These are phyloP conservation scores for Pestalotiopsis sp. DNA, from an alignment of 2,329 filamentous ascomycete species.

Conservation along the genomic window DNA sequence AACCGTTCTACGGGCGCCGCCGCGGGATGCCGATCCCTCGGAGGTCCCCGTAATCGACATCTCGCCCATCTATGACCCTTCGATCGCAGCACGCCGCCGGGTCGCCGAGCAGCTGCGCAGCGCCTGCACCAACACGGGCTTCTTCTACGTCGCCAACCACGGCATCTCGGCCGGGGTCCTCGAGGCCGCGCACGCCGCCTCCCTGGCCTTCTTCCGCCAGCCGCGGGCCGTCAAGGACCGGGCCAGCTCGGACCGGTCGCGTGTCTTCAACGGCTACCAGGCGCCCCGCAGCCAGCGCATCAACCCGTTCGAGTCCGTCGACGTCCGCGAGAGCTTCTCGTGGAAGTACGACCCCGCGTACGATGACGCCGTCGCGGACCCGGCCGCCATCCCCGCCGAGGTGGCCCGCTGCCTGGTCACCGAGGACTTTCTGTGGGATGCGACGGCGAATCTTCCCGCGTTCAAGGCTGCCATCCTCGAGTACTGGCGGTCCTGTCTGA, in stretches of 20 bases:
- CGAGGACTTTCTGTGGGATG: slow-evolving; percentile 29
- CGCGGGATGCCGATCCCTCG: slow-evolving; percentile 24
- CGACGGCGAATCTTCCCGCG: slow-evolving; percentile 30
- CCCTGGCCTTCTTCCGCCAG: slow-evolving; percentile 28
- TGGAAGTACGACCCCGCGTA: slow-evolving; percentile 35
- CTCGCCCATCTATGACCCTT: slow-evolving; percentile 38
- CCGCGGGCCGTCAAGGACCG: slow-evolving; percentile 23
- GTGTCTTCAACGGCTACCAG: slow-evolving; percentile 42
- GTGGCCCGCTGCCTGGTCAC: not conserved
- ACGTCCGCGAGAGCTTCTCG: slow-evolving; percentile 37
- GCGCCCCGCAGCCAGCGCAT: slow-evolving; percentile 31
- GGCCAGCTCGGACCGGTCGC: slow-evolving; percentile 38
- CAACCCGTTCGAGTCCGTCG: slow-evolving; percentile 27
- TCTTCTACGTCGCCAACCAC: slow-evolving; percentile 45
- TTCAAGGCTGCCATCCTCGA: slow-evolving; percentile 38
- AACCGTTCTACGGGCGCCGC: slow-evolving; percentile 23
- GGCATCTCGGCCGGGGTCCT: slow-evolving; percentile 30
- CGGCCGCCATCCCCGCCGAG: slow-evolving; percentile 25
- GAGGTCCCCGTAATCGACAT: slow-evolving; percentile 48
- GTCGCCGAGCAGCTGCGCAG: slow-evolving; percentile 43
- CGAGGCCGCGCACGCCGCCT: slow-evolving; percentile 25
- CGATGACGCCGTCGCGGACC: slow-evolving; percentile 30
- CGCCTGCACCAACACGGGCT: slow-evolving; percentile 43
- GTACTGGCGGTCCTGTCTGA: slow-evolving; percentile 38
- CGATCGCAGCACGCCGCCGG: slow-evolving; percentile 35